A percentile compares a stretch with the other conserved stretches of the same genome.
phyloP scores from a whole-genome alignment of 2,329 filamentous ascomycete genomes.

The Chaetomiaceae sp. region DNA sequence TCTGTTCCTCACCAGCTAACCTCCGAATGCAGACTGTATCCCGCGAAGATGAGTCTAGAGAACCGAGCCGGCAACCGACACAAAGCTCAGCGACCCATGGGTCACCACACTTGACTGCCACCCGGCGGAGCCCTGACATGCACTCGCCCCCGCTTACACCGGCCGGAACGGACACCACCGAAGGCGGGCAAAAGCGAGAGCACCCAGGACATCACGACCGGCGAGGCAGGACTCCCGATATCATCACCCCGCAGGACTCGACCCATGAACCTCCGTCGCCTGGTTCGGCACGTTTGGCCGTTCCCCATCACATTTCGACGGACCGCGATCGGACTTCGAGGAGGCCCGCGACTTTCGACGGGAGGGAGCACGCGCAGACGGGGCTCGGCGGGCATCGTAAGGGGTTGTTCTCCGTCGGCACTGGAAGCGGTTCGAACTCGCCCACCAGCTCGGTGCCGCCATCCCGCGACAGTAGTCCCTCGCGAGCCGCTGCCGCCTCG shows the following conservation, averaged over 20 bases:
- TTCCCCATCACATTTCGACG: slow-evolving; percentile 39
- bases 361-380: slow-evolving; percentile 26
- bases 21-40: slow-evolving; percentile 48
- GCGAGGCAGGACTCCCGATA: slow-evolving; percentile 26
- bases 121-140: slow-evolving; percentile 55
- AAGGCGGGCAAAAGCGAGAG: slow-evolving; percentile 32
- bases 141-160: slow-evolving; percentile 89
- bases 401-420: slow-evolving; percentile 49
- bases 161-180: slow-evolving; percentile 59
- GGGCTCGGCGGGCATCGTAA: slow-evolving; percentile 41
- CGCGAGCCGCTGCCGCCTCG: slow-evolving; percentile 56
- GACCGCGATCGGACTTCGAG: slow-evolving; percentile 36
- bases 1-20: slow-evolving; percentile 15
- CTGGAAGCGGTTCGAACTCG: slow-evolving; percentile 36
- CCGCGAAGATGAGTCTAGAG: slow-evolving; percentile 55
- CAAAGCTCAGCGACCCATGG: slow-evolving; percentile 60
- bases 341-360: slow-evolving; percentile 38
- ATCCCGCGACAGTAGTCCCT: slow-evolving; percentile 62
- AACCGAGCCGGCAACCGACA: slow-evolving; percentile 60
- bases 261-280: slow-evolving; percentile 47
- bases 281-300: slow-evolving; percentile 37
- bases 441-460: slow-evolving; percentile 48
- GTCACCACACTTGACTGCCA: slow-evolving; percentile 65
- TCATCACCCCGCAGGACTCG: slow-evolving; percentile 66
- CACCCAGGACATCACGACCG: slow-evolving; percentile 16